Conservation (phyloP, 768 basidiomycete genomes). For the Naganishia onofrii region DNA sequence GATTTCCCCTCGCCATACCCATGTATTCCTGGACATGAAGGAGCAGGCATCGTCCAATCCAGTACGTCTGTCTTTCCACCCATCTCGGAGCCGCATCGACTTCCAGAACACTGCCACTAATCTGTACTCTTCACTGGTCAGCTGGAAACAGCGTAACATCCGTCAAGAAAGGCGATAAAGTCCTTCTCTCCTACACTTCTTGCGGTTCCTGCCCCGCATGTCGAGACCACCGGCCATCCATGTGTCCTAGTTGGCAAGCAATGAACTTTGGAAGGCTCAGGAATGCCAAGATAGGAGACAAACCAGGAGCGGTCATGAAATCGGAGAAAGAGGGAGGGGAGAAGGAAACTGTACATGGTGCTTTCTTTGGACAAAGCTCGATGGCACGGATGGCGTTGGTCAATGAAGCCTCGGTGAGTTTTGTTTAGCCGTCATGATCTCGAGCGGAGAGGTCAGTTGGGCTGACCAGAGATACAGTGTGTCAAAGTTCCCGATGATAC, state of each 20-base stretch:
- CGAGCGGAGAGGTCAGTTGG: too few relatives aligned
- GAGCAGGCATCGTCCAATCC: constrained; percentile 22
- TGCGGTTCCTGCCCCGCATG: constrained; percentile 12
- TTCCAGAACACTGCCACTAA: too few relatives aligned
- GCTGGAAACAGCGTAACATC: constrained; percentile 5
- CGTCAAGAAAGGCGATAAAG: constrained; percentile 6
- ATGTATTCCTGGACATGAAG: constrained; percentile 21
- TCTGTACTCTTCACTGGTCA: neutral
- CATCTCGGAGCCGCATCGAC: neutral
- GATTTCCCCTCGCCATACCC: constrained; percentile 25
- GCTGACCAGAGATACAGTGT: constrained; percentile 3
- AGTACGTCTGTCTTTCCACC: neutral
- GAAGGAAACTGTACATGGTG: neutral
- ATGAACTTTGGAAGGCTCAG: constrained; percentile 17
- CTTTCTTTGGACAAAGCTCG: constrained; percentile 26
- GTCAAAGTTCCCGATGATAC: constrained; percentile 19
- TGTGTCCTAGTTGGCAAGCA: constrained; percentile 11
- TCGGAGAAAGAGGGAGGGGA: constrained; percentile 4
- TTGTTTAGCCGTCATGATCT: too few relatives aligned
- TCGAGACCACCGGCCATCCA: neutral
- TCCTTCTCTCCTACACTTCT: constrained; percentile 25
- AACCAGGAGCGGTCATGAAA: neutral
- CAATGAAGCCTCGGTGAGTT: constrained; percentile 11
- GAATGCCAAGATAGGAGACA: neutral
- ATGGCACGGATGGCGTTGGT: constrained; percentile 21